These are phyloP conservation scores for Leccinum imitatum DNA, from an alignment of 768 basidiomycete genomes.

Conservation along the genomic window DNA sequence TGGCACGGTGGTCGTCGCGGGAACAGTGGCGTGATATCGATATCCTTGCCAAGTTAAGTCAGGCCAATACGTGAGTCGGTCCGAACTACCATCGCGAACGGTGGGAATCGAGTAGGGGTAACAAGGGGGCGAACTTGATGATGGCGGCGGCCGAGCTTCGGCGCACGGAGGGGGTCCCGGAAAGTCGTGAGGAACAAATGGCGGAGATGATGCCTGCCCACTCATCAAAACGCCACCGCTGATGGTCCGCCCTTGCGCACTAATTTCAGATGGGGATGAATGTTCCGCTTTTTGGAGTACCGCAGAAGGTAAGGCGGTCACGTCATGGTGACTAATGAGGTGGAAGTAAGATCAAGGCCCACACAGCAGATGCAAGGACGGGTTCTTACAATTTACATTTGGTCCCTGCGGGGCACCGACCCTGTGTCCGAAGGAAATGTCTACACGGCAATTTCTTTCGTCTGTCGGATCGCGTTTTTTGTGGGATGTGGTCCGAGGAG, in stretches of 20 bases:
- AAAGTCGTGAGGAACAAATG: not conserved
- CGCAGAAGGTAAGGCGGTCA: constrained; percentile 22
- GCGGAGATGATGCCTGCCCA: constrained; percentile 15
- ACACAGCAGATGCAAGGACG: not conserved
- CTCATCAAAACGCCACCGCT: constrained; percentile 27
- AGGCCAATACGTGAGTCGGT: constrained; percentile 19
- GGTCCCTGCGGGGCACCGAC: constrained; percentile 43
- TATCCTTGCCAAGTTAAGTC: constrained; percentile 12
- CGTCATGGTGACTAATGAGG: constrained; percentile 22
- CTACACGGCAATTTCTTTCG: constrained; percentile 40
- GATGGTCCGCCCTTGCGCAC: constrained; percentile 22
- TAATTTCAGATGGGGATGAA: constrained; percentile 3
- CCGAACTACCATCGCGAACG: constrained; percentile 8
- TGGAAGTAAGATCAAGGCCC: constrained; percentile 1
- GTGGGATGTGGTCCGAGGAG: constrained; percentile 10
- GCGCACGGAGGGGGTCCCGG: constrained; percentile 29
- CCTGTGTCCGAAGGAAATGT: constrained; percentile 41
- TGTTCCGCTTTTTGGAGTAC: constrained; percentile 10
- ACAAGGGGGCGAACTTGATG: constrained; percentile 31
- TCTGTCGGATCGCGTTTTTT: not conserved
- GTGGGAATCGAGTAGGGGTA: not conserved
- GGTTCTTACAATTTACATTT: constrained; percentile 42
- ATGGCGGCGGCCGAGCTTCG: constrained; percentile 30
- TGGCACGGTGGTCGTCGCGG: constrained; percentile 13
- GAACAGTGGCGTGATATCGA: constrained; percentile 29